Evolutionary conservation across 1,139 yeast species (phyloP).

Genomic region (Arxiozyma slooffiae): DNA sequence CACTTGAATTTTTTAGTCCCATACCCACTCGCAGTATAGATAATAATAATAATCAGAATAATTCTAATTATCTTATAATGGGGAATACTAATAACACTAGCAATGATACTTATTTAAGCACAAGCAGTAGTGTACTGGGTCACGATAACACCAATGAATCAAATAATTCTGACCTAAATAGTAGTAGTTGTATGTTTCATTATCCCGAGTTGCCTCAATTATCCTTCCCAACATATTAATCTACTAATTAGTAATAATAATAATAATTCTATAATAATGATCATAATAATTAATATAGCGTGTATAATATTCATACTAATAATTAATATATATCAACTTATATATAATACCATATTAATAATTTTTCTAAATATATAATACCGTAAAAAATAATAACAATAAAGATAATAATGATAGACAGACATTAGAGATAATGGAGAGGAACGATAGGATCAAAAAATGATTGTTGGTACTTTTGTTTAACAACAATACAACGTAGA

Average conservation of each 20-base stretch:
- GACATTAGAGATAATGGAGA: neutral
- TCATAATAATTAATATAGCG: neutral
- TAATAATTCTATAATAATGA: neutral
- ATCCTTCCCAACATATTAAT: constrained; percentile 14
- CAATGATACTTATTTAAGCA: neutral
- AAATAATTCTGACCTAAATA: neutral
- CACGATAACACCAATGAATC: neutral
- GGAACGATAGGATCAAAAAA: neutral
- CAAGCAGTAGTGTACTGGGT: neutral
- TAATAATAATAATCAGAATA: neutral
- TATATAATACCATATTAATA: neutral
- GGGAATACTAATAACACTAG: neutral
- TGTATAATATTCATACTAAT: too few species aligned
- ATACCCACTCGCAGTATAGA: neutral
- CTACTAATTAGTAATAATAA: neutral
- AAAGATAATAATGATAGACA: too few species aligned
- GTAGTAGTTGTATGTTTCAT: constrained; percentile 4
- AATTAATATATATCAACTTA: neutral
- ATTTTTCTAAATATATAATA: too few species aligned
- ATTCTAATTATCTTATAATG: constrained; percentile 2
- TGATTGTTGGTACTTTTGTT: neutral
- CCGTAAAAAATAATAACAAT: too few species aligned
- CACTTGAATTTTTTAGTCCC: constrained; percentile 14
- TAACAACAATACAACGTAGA: neutral
- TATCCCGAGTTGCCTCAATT: constrained; percentile 26